A percentile compares a stretch with the other conserved stretches of the same genome.
These are phyloP conservation scores for Cyberlindnera samutprakarnensis DNA, from an alignment of 805 yeast species.

Conservation along the genomic window DNA sequence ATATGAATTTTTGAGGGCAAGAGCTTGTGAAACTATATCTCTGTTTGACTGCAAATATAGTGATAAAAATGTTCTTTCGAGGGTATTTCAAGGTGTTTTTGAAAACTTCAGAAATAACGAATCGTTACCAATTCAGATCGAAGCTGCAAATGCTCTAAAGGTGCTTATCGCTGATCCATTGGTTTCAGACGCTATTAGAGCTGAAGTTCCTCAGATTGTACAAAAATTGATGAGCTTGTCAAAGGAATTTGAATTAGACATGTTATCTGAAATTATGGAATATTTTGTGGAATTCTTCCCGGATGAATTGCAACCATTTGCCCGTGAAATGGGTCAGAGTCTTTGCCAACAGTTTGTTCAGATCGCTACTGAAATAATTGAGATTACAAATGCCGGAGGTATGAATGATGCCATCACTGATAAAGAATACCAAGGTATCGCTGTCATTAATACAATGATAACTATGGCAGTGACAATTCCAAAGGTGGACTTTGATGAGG, in stretches of 20 bases:
- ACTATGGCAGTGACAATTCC: constrained; percentile 68
- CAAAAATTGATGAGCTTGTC: constrained; percentile 69
- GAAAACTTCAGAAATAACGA: constrained; percentile 34
- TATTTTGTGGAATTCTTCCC: constrained; percentile 87
- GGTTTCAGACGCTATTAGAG: constrained; percentile 62
- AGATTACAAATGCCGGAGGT: constrained; percentile 19
- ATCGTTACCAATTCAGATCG: constrained; percentile 69
- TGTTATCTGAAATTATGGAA: constrained; percentile 87
- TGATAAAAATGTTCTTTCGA: constrained; percentile 32
- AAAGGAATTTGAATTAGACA: constrained; percentile 77
- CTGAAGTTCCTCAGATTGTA: constrained; percentile 75
- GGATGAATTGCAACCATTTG: constrained; percentile 84
- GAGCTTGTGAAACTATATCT: constrained; percentile 59
- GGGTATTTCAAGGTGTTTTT: constrained; percentile 33
- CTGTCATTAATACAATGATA: constrained; percentile 62
- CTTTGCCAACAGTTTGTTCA: constrained; percentile 55
- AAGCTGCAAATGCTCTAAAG: constrained; percentile 83
- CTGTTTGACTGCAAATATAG: constrained; percentile 26
- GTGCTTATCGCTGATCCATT: constrained; percentile 62
- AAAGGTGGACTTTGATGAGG: constrained; percentile 42
- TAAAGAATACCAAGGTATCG: constrained; percentile 62
- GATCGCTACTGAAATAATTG: constrained; percentile 49
- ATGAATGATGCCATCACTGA: constrained; percentile 35
- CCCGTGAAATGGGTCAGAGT: constrained; percentile 53
- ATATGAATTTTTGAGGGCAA: constrained; percentile 64